phyloP scores from a whole-genome alignment of 768 basidiomycete genomes.

The Panellus pusillus region DNA sequence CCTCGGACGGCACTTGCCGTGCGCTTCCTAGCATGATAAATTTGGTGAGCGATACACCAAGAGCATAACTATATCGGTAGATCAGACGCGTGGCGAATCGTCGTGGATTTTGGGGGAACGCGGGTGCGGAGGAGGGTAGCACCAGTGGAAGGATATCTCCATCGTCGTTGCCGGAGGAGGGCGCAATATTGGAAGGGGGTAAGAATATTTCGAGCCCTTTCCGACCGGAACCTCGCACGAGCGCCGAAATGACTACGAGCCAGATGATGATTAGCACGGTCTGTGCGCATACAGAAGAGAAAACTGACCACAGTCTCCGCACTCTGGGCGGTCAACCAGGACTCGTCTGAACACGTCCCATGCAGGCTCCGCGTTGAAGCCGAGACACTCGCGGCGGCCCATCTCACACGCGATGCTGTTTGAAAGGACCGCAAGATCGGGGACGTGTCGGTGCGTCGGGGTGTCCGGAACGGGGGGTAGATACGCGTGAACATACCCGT shows the following conservation, averaged over 20 bases:
- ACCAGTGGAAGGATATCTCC: slow-evolving; percentile 10
- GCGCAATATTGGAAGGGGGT: neutral
- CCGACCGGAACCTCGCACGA: slow-evolving; percentile 3
- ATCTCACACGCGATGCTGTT: neutral
- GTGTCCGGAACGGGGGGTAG: slow-evolving; percentile 1
- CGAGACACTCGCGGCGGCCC: slow-evolving; percentile 1
- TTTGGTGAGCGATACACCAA: slow-evolving; percentile 10
- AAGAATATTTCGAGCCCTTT: slow-evolving; percentile 14
- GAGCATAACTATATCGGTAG: slow-evolving; percentile 13
- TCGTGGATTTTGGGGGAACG: slow-evolving; percentile 17
- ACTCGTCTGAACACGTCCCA: slow-evolving; percentile 4
- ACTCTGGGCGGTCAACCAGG: neutral
- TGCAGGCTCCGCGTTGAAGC: neutral
- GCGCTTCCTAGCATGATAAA: slow-evolving; percentile 11
- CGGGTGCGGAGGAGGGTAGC: slow-evolving; percentile 6
- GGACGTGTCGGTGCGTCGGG: neutral
- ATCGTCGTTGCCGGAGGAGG: neutral
- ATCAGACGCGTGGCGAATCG: slow-evolving; percentile 11
- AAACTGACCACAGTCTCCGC: slow-evolving; percentile 9
- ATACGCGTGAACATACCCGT: slow-evolving; percentile 4
- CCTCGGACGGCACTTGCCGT: neutral
- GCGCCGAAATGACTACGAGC: slow-evolving; percentile 14
- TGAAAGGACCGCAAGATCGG: slow-evolving; percentile 2
- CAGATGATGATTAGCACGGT: neutral
- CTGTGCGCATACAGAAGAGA: neutral